phyloP scores from a whole-genome alignment of 2,329 filamentous ascomycete genomes.

The Fusarium sambucinum region DNA sequence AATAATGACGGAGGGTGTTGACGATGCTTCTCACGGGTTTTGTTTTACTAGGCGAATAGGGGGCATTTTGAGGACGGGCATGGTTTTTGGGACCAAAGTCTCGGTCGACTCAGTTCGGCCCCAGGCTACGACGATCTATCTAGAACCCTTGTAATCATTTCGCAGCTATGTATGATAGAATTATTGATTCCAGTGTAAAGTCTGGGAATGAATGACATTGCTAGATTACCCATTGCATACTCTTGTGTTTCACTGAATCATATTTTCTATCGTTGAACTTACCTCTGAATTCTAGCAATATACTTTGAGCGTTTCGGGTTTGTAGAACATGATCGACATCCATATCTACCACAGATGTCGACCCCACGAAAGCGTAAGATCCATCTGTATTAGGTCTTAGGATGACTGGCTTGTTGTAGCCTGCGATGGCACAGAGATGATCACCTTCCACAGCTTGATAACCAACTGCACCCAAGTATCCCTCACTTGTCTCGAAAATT shows the following conservation, averaged over 20 bases:
- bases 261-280: too few species aligned
- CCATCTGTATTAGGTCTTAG: background rate
- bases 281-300: too few species aligned
- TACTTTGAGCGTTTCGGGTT: background rate
- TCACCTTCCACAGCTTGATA: slow-evolving; percentile 3
- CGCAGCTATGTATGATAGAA: slow-evolving; percentile 50
- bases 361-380: background rate
- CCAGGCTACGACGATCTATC: slow-evolving; percentile 48
- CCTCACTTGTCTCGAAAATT: slow-evolving; percentile 9
- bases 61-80: slow-evolving; percentile 48
- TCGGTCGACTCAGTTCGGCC: slow-evolving; percentile 41
- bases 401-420: slow-evolving; percentile 6
- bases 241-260: background rate
- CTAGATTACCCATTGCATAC: slow-evolving; percentile 17
- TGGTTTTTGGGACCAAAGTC: slow-evolving; percentile 48
- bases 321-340: background rate
- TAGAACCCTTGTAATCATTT: slow-evolving; percentile 51
- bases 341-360: slow-evolving; percentile 1
- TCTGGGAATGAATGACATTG: slow-evolving; percentile 39
- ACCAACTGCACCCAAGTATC: slow-evolving; percentile 7
- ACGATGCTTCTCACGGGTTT: slow-evolving; percentile 48
- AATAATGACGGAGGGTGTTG: slow-evolving; percentile 50
- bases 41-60: slow-evolving; percentile 49
- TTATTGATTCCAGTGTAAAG: slow-evolving; percentile 29
- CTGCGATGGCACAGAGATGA: background rate